Evolutionary conservation across 2,329 filamentous ascomycete genomes (phyloP).

Genomic region (Trichoderma harzianum): DNA sequence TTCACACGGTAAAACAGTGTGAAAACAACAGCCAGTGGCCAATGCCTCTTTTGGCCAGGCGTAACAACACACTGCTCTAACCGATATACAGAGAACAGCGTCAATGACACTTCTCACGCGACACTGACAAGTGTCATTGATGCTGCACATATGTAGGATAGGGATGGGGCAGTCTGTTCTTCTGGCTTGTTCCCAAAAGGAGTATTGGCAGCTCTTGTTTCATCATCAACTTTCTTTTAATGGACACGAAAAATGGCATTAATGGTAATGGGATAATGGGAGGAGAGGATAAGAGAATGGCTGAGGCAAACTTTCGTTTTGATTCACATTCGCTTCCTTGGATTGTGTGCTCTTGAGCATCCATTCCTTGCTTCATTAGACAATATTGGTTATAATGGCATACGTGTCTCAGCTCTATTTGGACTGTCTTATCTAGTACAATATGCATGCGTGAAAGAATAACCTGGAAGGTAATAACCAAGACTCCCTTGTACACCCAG

Average conservation of each 20-base stretch:
- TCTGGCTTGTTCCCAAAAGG: neutral
- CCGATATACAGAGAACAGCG: neutral
- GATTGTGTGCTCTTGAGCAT: neutral
- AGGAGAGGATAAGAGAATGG: neutral
- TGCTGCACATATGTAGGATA: neutral
- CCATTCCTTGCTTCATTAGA: neutral
- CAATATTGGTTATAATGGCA: neutral
- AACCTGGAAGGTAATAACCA: neutral
- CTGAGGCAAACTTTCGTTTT: neutral
- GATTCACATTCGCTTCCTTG: neutral
- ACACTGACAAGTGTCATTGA: neutral
- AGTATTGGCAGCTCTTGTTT: neutral
- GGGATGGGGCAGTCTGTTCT: neutral
- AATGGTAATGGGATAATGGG: neutral
- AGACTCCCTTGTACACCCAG: neutral
- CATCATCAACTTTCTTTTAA: neutral
- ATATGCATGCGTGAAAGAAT: neutral
- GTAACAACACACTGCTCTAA: neutral
- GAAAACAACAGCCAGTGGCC: neutral
- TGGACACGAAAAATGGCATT: neutral
- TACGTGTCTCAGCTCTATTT: neutral
- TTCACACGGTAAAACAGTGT: neutral
- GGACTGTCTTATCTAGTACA: neutral
- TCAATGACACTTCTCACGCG: neutral
- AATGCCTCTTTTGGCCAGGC: neutral